Conservation (phyloP, 2,329 filamentous ascomycete genomes). For the Colletotrichum sp. region DNA sequence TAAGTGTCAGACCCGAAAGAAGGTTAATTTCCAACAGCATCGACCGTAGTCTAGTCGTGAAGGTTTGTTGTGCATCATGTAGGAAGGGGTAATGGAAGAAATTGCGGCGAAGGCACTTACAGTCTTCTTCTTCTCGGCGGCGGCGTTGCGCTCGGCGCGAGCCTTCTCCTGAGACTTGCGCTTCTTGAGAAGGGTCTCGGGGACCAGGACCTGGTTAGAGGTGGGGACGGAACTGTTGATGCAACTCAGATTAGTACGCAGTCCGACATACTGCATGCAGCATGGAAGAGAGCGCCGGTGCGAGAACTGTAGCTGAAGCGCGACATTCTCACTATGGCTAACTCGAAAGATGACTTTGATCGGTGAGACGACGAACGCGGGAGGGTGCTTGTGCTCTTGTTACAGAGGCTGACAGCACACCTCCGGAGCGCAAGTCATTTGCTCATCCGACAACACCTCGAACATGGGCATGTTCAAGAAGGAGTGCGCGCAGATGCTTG, state of each 20-base stretch:
- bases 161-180: conserved; percentile 99
- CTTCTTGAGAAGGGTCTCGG: conserved; percentile 99
- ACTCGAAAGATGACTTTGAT: conserved; percentile 85
- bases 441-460: conserved; percentile 82
- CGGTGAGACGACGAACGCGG: conserved; percentile 61
- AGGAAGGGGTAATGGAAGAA: conserved; percentile 11
- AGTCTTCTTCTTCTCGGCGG: conserved; percentile 86
- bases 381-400: conserved; percentile 20
- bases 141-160: conserved; percentile 83
- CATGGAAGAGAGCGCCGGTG: conserved; percentile 78
- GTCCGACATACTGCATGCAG: conserved; percentile 64
- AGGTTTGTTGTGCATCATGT: conserved; percentile 87
- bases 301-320: conserved; percentile 91
- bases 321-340: conserved; percentile 90
- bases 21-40: conserved; percentile 98
- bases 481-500: conserved; percentile 50
- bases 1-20: conserved; percentile 96
- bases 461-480: conserved; percentile 51
- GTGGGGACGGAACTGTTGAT: conserved; percentile 82
- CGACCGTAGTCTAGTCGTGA: conserved; percentile 93
- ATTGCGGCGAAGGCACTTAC: conserved; percentile 63
- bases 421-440: background rate
- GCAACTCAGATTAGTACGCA: conserved; percentile 79
- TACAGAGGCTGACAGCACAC: background rate
- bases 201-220: conserved; percentile 94